Percentiles rank a stretch among this genome's conserved stretches.
Evolutionary conservation across 176 grass and related monocot genomes (phyloP).

Genomic region (Eremochloa ophiuroides): DNA sequence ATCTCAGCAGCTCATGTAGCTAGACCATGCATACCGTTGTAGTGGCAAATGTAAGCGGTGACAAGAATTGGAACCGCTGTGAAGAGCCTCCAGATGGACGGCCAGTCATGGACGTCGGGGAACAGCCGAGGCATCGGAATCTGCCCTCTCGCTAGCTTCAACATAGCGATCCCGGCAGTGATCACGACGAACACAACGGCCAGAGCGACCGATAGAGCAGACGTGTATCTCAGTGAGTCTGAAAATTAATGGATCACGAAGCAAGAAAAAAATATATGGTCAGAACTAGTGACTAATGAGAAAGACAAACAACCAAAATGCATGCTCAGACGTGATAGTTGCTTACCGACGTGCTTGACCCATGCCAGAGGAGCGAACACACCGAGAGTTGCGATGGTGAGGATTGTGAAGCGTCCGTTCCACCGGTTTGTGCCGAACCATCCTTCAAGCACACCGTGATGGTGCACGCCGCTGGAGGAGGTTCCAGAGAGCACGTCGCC

Average conservation of each 20-base stretch:
- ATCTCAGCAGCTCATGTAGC: too few relatives aligned
- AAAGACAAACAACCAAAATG: background rate
- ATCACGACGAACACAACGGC: slow-evolving; percentile 88
- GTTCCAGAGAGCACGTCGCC: slow-evolving; percentile 94
- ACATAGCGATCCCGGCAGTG: slow-evolving; percentile 72
- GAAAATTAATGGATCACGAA: too few relatives aligned
- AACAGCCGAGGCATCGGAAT: slow-evolving; percentile 76
- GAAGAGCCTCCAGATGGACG: slow-evolving; percentile 78
- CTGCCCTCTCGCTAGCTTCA: slow-evolving; percentile 65
- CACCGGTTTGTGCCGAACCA: slow-evolving; percentile 87
- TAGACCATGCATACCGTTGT: too few relatives aligned
- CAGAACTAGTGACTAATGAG: too few relatives aligned
- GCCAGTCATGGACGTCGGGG: slow-evolving; percentile 53
- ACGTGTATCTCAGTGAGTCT: slow-evolving; percentile 91
- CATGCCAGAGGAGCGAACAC: slow-evolving; percentile 63
- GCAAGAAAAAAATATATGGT: too few relatives aligned
- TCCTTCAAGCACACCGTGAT: slow-evolving; percentile 81
- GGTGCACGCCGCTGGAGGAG: slow-evolving; percentile 58
- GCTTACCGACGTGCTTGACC: slow-evolving; percentile 77
- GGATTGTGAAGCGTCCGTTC: slow-evolving; percentile 78
- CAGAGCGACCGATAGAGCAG: slow-evolving; percentile 74
- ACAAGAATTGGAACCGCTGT: slow-evolving; percentile 82
- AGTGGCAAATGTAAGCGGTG: slow-evolving; percentile 95
- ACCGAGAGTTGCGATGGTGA: slow-evolving; percentile 48
- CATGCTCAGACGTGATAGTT: background rate